Percentiles rank a stretch among this genome's conserved stretches.
Conservation (phyloP, 2,329 filamentous ascomycete species). For the Xylaria polymorpha region DNA sequence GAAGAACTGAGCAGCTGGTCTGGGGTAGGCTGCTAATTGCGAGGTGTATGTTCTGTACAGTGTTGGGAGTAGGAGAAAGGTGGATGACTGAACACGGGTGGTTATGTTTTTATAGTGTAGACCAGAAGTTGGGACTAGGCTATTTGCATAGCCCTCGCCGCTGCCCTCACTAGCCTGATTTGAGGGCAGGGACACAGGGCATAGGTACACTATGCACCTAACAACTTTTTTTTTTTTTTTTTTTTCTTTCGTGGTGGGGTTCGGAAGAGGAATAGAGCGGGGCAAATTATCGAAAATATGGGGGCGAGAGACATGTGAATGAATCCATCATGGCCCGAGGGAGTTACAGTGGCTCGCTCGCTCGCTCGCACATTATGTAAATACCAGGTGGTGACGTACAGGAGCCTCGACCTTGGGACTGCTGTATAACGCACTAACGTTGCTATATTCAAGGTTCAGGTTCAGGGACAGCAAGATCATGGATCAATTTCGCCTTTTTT, state of each 20-base stretch:
- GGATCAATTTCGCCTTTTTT: neutral
- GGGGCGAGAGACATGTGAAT: constrained; percentile 32
- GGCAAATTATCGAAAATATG: constrained; percentile 16
- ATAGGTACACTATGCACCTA: neutral
- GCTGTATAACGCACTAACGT: constrained; percentile 11
- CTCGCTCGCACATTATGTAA: constrained; percentile 8
- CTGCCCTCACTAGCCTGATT: neutral
- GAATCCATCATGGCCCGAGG: neutral
- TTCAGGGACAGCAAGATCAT: constrained; percentile 9
- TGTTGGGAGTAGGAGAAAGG: constrained; percentile 12
- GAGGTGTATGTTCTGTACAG: constrained; percentile 5
- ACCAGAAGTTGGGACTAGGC: neutral
- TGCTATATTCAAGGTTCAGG: too few species aligned
- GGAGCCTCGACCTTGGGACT: constrained; percentile 8
- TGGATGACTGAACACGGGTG: constrained; percentile 1
- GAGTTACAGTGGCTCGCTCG: neutral
- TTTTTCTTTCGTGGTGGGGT: constrained; percentile 34
- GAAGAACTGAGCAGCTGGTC: neutral
- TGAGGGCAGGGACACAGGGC: neutral
- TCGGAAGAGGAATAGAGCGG: constrained; percentile 3
- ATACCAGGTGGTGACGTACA: constrained; percentile 27
- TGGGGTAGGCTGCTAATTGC: neutral
- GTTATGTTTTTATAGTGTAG: constrained; percentile 20
- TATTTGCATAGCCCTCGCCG: constrained; percentile 25
- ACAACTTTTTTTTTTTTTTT: constrained; percentile 32